Evolutionary conservation across 129 eudicot genomes (phyloP).

Genomic region (Calendula officinalis): DNA sequence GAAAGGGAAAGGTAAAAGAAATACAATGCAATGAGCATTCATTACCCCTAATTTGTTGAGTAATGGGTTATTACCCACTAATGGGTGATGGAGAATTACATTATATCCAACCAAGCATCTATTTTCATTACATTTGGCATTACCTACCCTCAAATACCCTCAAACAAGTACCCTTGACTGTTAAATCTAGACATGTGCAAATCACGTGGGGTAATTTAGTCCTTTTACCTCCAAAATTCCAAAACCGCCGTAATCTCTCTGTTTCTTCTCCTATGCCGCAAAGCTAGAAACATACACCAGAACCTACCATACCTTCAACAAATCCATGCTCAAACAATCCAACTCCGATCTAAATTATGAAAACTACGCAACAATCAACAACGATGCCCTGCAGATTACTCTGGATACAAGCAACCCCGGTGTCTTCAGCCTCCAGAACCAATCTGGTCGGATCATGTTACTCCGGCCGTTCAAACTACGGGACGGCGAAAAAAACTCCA

Average conservation of each 20-base stretch:
- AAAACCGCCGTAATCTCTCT: conserved; percentile 15
- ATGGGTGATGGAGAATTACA: no score
- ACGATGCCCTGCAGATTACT: conserved; percentile 62
- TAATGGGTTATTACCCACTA: no score
- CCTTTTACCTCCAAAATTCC: no score
- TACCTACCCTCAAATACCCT: no score
- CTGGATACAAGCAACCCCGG: conserved; percentile 38
- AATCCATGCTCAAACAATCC: background rate
- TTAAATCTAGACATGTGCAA: no score
- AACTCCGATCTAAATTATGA: background rate
- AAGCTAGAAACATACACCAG: background rate
- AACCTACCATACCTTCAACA: background rate
- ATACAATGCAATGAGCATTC: no score
- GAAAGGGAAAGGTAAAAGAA: no score
- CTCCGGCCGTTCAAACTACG: conserved; percentile 39
- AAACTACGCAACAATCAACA: conserved; percentile 27
- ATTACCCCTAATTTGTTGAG: no score
- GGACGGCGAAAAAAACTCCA: conserved; percentile 16
- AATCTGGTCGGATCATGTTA: conserved; percentile 52
- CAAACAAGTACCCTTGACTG: no score
- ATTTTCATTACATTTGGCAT: no score
- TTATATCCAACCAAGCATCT: no score
- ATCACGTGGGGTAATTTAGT: no score
- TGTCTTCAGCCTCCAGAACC: conserved; percentile 11
- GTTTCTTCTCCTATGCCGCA: conserved; percentile 15